Base-by-base conservation (phyloP, 2,329 filamentous ascomycete genomes). In the Trichoderma arundinaceum region DNA sequence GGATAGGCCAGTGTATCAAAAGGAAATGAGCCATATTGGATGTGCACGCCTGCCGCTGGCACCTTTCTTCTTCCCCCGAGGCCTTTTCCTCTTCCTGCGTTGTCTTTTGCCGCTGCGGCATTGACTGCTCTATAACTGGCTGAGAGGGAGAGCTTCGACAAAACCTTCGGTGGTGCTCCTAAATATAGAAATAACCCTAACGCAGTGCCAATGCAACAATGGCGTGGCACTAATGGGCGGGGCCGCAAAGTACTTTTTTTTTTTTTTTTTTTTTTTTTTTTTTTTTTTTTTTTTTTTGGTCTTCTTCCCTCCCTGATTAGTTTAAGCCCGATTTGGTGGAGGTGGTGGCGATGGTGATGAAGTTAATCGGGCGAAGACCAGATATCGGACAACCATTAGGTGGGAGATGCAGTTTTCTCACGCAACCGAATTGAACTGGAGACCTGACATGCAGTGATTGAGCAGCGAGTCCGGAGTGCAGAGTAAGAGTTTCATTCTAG, bases 151-250 rank as follows among this genome's bases (percentile, higher is more conserved):
- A 64, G 51, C 61, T 64, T 64, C 61, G 61, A 64, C 61, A 32
- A 54, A 56, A 43, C 61, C 52, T 64, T 64, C 43, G 43, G 52
- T 57, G 43, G 48, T 57, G 61, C 32, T 22, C 41, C 61, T 64
- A 64, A 64, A 64, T 64, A 57, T 64, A 64, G 61, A 64, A 62
- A 49, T 43, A 48, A 35, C 52, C 52, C 61, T 57, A 64, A 64
- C 32, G 44, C 22, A 13, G 44, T 57, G 43, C 61, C 43, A 49
- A 33, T 56, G 61, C 52, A 57, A 57, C 59, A 33, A 54, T 54
- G 49, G 49, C 33, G 60, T 46, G 60, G 60, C 17, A 63, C 60
- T 63, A 63, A 32, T 35, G 39, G 13, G 51, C 51, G 60, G 60
- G 60, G 60, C 39, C 60, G 60, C 32, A 35, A 15, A 63, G 38